These are phyloP conservation scores for Moricandia moricandioides DNA, from an alignment of 345 rosid species.

Conservation along the genomic window DNA sequence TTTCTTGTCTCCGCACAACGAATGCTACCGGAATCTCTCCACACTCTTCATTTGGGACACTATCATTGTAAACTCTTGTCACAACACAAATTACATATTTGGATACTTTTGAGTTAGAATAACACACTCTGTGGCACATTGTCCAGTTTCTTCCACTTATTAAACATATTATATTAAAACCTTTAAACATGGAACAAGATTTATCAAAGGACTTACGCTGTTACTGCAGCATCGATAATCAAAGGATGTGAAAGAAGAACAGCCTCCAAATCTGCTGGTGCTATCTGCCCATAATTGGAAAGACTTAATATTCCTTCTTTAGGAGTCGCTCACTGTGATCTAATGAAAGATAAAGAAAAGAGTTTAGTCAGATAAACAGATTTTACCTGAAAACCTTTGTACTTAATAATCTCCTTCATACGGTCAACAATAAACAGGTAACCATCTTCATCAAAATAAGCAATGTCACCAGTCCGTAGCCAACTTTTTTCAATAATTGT, in stretches of 20 bases:
- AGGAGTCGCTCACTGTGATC: not conserved
- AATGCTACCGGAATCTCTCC: constrained; percentile 92
- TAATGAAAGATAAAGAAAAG: not conserved
- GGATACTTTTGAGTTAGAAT: not conserved
- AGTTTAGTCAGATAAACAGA: not conserved
- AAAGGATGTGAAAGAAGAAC: constrained; percentile 66
- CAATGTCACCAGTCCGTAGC: constrained; percentile 88
- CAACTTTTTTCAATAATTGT: constrained; percentile 64
- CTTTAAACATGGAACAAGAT: not conserved
- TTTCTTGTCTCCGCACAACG: constrained; percentile 54
- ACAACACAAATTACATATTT: not conserved
- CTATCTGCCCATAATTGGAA: constrained; percentile 47
- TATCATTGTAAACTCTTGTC: constrained; percentile 17
- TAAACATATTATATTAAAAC: not conserved
- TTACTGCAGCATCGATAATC: constrained; percentile 71
- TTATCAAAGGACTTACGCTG: constrained; percentile 46
- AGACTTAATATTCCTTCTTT: not conserved
- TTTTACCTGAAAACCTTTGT: constrained; percentile 82
- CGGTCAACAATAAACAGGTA: constrained; percentile 64
- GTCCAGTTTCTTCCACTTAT: not conserved
- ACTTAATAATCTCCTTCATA: constrained; percentile 79
- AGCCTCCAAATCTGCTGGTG: constrained; percentile 90
- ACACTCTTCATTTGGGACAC: constrained; percentile 47
- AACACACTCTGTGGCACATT: not conserved
- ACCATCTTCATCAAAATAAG: constrained; percentile 73